Base-by-base conservation (phyloP, 352 stramenopile species). In the Globisporangium radiosum region DNA sequence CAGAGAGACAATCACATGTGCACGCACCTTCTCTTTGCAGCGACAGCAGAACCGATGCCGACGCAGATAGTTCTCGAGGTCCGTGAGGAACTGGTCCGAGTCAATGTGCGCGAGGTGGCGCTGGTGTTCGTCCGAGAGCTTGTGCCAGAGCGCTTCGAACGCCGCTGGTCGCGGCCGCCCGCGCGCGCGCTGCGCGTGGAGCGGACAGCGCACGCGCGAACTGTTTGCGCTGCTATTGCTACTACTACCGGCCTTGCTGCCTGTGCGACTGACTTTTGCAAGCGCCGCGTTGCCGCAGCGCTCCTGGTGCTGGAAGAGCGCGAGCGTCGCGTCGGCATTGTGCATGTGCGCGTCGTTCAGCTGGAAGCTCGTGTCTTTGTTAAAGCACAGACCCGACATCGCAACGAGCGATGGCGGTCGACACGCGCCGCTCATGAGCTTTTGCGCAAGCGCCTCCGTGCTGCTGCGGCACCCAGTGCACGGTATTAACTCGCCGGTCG, bases 11-110 rank as follows among this genome's bases (percentile, higher is more conserved):
- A 13, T 13, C 40, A 44, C 7, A 44, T 1, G 7, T 8, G 11
- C 7, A 44, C 40, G 40, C 40, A 44, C 85, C 58, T 94, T 94
- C 54, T 94, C 85, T 58, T 94, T 94, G 60, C 85, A 94, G 9
- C 85, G 81, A 60, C 85, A 94, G 62, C 85, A 94, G 64, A 94
- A 94, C 14, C 85, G 85, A 73, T 94, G 85, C 40, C 85, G 79
- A 39, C 85, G 82, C 63, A 94, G 52, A 68, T 94, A 94, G 43
- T 69, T 85, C 57, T 94, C 85, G 7, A 94, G 62, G 63, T 94
- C 85, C 13, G 78, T 91, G 44, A 94, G 69, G 43, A 94, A 94
- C 64, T 92, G 79, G 52, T 94, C 85, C 64, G 85, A 94, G 65
- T 92, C 83, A 40, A 94, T 90, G 60, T 92, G 81, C 69, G 85